Conservation (phyloP, 768 basidiomycete genomes). For the Aureoboletus auriporus region DNA sequence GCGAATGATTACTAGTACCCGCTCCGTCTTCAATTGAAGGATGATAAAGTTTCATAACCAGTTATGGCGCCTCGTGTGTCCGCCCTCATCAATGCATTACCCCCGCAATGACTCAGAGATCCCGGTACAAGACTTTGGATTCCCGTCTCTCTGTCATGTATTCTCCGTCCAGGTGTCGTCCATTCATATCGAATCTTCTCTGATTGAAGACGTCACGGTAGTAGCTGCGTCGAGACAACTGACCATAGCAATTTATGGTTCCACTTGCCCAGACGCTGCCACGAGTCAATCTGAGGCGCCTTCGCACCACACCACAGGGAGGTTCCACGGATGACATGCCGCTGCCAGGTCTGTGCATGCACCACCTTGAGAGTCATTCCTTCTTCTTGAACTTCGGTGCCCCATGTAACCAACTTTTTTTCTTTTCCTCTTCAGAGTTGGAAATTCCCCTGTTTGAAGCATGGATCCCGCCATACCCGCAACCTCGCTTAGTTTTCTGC, state of each 20-base stretch:
- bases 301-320: background rate
- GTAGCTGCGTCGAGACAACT: slow-evolving; percentile 7
- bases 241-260: background rate
- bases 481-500: slow-evolving; percentile 26
- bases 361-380: slow-evolving; percentile 6
- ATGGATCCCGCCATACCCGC: slow-evolving; percentile 17
- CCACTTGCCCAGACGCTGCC: slow-evolving; percentile 3
- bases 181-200: slow-evolving; percentile 16
- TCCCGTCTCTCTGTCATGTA: slow-evolving; percentile 7
- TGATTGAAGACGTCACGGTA: slow-evolving; percentile 16
- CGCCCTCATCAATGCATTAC: slow-evolving; percentile 9
- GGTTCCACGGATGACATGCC: slow-evolving; percentile 1
- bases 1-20: slow-evolving; percentile 9
- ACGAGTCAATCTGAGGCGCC: slow-evolving; percentile 2
- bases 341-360: slow-evolving; percentile 4
- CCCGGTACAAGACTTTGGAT: slow-evolving; percentile 10
- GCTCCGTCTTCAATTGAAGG: background rate
- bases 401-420: slow-evolving; percentile 2
- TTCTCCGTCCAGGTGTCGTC: slow-evolving; percentile 8
- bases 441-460: slow-evolving; percentile 15
- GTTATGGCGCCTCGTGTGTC: slow-evolving; percentile 12
- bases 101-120: slow-evolving; percentile 15
- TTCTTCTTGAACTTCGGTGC: slow-evolving; percentile 9
- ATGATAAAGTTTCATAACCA: slow-evolving; percentile 22
- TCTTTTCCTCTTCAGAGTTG: slow-evolving; percentile 9